Conservation (phyloP, 768 basidiomycete genomes). For the Amanita fuliginea region DNA sequence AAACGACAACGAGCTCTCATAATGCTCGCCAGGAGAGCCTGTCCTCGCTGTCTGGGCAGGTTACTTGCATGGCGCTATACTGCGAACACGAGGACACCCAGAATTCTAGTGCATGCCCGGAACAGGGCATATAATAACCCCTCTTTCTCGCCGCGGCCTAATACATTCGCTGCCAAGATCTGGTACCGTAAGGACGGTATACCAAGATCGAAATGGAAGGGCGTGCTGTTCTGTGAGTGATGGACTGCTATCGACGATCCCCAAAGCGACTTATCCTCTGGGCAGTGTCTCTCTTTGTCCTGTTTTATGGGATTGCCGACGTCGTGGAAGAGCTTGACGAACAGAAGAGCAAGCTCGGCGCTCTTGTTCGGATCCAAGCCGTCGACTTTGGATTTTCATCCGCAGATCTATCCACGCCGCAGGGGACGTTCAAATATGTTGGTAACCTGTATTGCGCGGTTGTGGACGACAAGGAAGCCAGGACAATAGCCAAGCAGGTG, state of each 20-base stretch:
- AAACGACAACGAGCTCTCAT: background rate
- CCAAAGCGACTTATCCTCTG: no score
- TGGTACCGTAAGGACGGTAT: conserved; percentile 6
- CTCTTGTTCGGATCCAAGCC: background rate
- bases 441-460: background rate
- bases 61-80: background rate
- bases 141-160: conserved; percentile 1
- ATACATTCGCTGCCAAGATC: conserved; percentile 1
- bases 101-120: background rate
- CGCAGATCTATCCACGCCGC: background rate
- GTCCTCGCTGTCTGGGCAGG: background rate
- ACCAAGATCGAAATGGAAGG: conserved; percentile 4
- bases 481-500: background rate
- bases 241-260: background rate
- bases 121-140: background rate
- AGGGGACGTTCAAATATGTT: background rate
- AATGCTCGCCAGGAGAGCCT: background rate
- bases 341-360: background rate
- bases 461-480: background rate
- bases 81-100: background rate
- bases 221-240: background rate
- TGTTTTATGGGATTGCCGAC: background rate
- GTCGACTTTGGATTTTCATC: background rate
- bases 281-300: background rate
- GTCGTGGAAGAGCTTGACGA: background rate